Percentiles rank a stretch among this genome's conserved stretches.
Evolutionary conservation across 2,329 filamentous ascomycete genomes (phyloP).

Genomic region (Phoma sp.): DNA sequence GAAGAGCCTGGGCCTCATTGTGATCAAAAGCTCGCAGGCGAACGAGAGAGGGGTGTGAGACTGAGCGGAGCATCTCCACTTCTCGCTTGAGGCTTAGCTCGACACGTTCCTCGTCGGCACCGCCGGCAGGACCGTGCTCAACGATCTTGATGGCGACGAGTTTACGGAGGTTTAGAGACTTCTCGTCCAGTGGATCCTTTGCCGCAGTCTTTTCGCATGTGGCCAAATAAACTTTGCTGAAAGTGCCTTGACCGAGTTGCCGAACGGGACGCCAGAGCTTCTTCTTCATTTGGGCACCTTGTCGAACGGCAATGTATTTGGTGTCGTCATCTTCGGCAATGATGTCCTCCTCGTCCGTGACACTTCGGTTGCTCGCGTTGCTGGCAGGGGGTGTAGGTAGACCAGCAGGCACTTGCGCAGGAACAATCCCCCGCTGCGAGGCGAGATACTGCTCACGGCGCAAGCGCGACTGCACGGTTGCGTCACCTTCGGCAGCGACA

Average conservation of each 20-base stretch:
- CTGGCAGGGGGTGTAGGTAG: conserved; percentile 78
- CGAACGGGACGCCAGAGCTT: conserved; percentile 83
- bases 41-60: conserved; percentile 88
- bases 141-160: conserved; percentile 95
- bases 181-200: conserved; percentile 53
- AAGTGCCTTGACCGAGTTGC: conserved; percentile 87
- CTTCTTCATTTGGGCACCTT: conserved; percentile 69
- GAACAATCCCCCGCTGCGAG: conserved; percentile 73
- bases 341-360: conserved; percentile 61
- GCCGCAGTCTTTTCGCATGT: conserved; percentile 70
- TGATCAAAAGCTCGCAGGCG: conserved; percentile 91
- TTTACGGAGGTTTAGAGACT: conserved; percentile 69
- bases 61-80: conserved; percentile 87
- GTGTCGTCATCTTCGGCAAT: conserved; percentile 51
- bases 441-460: conserved; percentile 84
- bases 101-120: conserved; percentile 89
- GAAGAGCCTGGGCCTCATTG: conserved; percentile 78
- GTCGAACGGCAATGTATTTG: conserved; percentile 55
- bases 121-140: conserved; percentile 91
- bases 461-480: conserved; percentile 60
- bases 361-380: conserved; percentile 65
- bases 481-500: conserved; percentile 49
- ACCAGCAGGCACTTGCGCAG: conserved; percentile 52
- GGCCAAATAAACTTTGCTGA: conserved; percentile 91
- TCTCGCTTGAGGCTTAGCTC: conserved; percentile 94